Evolutionary conservation across 2,329 filamentous ascomycete species (phyloP).

Genomic region (Stylonectria norvegica): DNA sequence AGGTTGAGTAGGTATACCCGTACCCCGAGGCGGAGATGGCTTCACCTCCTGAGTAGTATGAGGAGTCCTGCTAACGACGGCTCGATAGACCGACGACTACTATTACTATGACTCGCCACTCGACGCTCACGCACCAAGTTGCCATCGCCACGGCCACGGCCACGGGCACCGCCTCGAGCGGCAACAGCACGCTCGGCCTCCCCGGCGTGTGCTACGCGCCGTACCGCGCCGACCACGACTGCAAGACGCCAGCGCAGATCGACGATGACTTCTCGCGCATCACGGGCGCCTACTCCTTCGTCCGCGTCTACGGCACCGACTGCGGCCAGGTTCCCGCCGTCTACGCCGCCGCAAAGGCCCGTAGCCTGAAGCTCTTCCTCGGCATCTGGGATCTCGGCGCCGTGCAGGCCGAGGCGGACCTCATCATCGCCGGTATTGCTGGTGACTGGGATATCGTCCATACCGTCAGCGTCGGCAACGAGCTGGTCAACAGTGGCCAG

Average conservation of each 20-base stretch:
- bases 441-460: constrained; percentile 67
- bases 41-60: no score
- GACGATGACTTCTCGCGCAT: constrained; percentile 59
- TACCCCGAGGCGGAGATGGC: no score
- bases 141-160: constrained; percentile 7
- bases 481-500: constrained; percentile 65
- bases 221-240: constrained; percentile 51
- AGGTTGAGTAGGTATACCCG: no score
- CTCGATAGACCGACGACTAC: constrained; percentile 2
- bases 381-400: constrained; percentile 66
- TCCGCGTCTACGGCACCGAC: constrained; percentile 78
- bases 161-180: constrained; percentile 4
- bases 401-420: constrained; percentile 54
- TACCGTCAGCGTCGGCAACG: constrained; percentile 76
- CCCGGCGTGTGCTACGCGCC: constrained; percentile 49
- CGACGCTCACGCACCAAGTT: constrained; percentile 18
- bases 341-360: constrained; percentile 58
- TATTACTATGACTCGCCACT: constrained; percentile 14
- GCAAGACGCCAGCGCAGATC: constrained; percentile 65
- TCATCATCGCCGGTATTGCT: constrained; percentile 56
- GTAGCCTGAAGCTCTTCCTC: constrained; percentile 67
- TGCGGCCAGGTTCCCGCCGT: constrained; percentile 68
- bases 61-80: constrained; percentile 1
- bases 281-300: constrained; percentile 51
- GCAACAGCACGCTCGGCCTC: constrained; percentile 15